Base-by-base conservation (phyloP, 2,329 filamentous ascomycete genomes). In the Cladosporium sphaerospermum region DNA sequence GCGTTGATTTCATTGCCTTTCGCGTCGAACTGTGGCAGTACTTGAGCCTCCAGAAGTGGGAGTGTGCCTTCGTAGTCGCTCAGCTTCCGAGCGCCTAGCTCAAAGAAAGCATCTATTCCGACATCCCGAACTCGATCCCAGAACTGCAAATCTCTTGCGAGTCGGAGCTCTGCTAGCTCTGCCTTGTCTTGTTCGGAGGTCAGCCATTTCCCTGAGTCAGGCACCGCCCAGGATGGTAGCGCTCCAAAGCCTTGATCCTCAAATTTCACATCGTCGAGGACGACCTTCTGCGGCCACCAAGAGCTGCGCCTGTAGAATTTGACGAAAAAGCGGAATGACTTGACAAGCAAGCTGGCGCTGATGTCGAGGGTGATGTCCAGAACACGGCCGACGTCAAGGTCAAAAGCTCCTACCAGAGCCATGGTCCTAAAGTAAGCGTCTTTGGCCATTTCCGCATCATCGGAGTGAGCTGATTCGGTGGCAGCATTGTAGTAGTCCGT, bases 351-450 rank as follows among this genome's bases (percentile, higher is more conserved):
- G 10, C 91, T 89, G 1, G 93, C 93, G 65, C 95, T 96, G 32
- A 97, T 90, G 66, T 99, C 93, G 14, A 99, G 78, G 0, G 90
- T 95, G 18, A 97, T 89, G 68, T 99, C 93, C 9, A 99, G 78
- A 4, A 95, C 92, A 64, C 95, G 83, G 45, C 93, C 95, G 36
- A 96, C 93, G 67, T 99, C 93, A 57, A 99, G 79, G 69, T 99
- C 92, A 65, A 99, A 99, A 7, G 93, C 93, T 53, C 93, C 93
- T 59, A 99, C 95, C 62, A 99, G 80, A 13, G 88, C 92, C 71
- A 96, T 96, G 57, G 99, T 86, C 58, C 85, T 84, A 67, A 96
- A 88, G 63, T 96, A 96, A 0, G 90, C 90, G 63, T 90, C 85
- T 61, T 88, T 84, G 2, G 92, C 89, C 34, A 87, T 80, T 61